These are phyloP conservation scores for Boletus semigastroideus DNA, from an alignment of 1,284 basidiomycete species.

Conservation along the genomic window DNA sequence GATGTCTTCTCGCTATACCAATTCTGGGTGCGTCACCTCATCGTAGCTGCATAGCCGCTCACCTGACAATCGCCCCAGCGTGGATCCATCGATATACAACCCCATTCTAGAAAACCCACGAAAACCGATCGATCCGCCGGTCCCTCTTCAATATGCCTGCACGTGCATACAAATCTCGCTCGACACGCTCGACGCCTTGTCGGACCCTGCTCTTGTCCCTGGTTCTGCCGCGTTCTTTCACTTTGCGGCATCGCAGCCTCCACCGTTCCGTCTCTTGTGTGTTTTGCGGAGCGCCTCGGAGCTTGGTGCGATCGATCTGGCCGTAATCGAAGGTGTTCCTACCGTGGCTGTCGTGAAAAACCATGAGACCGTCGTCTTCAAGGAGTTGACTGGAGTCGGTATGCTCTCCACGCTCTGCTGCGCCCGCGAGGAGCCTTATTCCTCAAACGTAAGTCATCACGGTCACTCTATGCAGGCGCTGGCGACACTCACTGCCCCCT, in stretches of 20 bases:
- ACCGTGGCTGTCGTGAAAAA: conserved; percentile 47
- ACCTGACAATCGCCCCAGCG: conserved; percentile 27
- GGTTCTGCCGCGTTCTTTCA: conserved; percentile 41
- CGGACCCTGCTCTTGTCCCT: conserved; percentile 45
- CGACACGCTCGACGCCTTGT: conserved; percentile 48
- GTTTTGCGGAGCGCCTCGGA: conserved; percentile 39
- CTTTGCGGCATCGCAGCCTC: conserved; percentile 35
- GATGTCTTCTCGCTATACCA: conserved; percentile 27
- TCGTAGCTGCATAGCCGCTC: not conserved
- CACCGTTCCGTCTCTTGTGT: conserved; percentile 45
- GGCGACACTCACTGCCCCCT: conserved; percentile 9
- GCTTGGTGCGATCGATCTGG: conserved; percentile 46
- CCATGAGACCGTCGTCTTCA: conserved; percentile 45
- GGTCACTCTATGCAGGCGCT: not conserved
- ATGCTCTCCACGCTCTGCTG: conserved; percentile 28
- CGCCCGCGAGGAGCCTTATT: conserved; percentile 26
- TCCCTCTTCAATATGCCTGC: conserved; percentile 53
- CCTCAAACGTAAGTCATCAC: conserved; percentile 14
- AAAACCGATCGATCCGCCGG: conserved; percentile 46
- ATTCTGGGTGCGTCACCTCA: conserved; percentile 30
- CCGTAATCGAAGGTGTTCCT: conserved; percentile 44
- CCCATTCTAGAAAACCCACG: conserved; percentile 37
- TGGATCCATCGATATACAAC: conserved; percentile 46
- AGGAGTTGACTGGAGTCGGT: conserved; percentile 39
- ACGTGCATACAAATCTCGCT: conserved; percentile 48